Percentiles rank a stretch among this genome's conserved stretches.
Conservation (phyloP, 192 early-diverging fungal genomes). For the Mortierella hygrophila region DNA sequence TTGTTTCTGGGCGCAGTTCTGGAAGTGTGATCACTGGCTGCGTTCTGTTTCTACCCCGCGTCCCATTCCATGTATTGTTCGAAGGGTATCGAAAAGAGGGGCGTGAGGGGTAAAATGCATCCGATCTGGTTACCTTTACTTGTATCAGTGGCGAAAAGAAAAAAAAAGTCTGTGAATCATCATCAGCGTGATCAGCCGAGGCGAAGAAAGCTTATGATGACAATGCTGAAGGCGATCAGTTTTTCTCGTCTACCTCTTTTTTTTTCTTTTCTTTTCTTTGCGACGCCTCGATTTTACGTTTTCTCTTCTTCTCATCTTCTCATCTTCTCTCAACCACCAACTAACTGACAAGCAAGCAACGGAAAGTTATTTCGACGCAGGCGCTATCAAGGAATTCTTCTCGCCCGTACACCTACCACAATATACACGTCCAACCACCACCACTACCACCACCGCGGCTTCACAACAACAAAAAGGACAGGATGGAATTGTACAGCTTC, state of each 20-base stretch:
- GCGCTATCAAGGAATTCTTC: too few species aligned
- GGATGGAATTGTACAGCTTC: slow-evolving; percentile 44
- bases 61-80: not conserved
- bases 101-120: not conserved
- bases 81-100: not conserved
- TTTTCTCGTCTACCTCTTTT: not conserved
- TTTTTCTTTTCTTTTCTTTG: not conserved
- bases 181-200: not conserved
- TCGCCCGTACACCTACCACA: not conserved
- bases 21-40: not conserved
- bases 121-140: not conserved
- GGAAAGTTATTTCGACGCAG: too few species aligned
- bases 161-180: not conserved
- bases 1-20: slow-evolving; percentile 1
- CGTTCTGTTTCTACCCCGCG: not conserved
- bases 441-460: not conserved
- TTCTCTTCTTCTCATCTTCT: too few species aligned
- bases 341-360: too few species aligned
- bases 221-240: not conserved
- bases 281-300: too few species aligned
- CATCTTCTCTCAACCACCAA: too few species aligned
- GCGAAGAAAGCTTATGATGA: not conserved
- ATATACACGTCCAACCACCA: not conserved
- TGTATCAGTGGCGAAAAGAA: not conserved
- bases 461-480: not conserved